A percentile compares a stretch with the other conserved stretches of the same genome.
phyloP scores from a whole-genome alignment of 1,284 basidiomycete genomes.

The Ganoderma boninense region DNA sequence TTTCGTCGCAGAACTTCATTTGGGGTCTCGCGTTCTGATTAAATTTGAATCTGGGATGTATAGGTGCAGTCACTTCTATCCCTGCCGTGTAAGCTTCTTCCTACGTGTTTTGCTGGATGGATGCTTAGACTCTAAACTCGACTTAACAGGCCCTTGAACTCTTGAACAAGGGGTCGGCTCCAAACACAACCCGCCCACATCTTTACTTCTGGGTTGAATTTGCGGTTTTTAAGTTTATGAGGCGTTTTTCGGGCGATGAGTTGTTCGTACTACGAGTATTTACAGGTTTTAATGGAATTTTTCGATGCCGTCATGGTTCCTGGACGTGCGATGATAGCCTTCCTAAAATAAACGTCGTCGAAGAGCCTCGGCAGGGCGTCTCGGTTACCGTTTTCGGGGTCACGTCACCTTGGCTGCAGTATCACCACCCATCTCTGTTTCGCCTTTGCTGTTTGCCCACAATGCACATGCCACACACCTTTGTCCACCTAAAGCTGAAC shows the following conservation, averaged over 20 bases:
- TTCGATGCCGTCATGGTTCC: not conserved
- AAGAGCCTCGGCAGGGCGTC: not conserved
- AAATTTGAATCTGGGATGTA: too few species aligned
- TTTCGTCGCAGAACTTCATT: not conserved
- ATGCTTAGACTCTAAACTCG: not conserved
- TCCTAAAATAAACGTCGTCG: not conserved
- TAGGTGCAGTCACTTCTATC: conserved; percentile 24
- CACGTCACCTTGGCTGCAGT: too few species aligned
- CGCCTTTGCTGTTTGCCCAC: too few species aligned
- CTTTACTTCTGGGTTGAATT: not conserved
- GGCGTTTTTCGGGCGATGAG: not conserved
- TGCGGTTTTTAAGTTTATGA: not conserved
- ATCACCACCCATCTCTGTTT: too few species aligned
- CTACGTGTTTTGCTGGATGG: too few species aligned
- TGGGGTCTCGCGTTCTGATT: not conserved
- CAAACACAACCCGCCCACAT: not conserved
- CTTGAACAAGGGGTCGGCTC: not conserved
- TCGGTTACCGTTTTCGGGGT: not conserved
- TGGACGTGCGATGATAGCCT: not conserved
- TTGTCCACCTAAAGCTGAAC: too few species aligned
- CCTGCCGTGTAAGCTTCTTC: conserved; percentile 18
- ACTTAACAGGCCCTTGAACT: not conserved
- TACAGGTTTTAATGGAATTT: not conserved
- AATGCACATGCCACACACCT: too few species aligned
- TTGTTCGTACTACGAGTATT: not conserved